Percentiles rank a stretch among this genome's conserved stretches.
These are phyloP conservation scores for Hortiboletus flavorubellus DNA, from an alignment of 768 basidiomycete genomes.

Conservation along the genomic window DNA sequence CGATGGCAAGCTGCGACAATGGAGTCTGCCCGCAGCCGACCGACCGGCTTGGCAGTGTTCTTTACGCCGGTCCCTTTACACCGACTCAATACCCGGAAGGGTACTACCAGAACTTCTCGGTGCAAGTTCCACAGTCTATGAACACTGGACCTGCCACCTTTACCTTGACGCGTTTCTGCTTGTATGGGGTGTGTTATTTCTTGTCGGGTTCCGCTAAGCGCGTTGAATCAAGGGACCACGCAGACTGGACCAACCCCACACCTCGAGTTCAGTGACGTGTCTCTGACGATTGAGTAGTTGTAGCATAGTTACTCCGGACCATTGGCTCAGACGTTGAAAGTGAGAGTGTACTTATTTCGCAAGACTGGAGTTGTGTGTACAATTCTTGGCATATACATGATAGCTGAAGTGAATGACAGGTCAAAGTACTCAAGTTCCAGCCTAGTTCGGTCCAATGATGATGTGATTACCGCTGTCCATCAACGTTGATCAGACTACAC, in stretches of 20 bases:
- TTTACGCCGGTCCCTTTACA: slow-evolving; percentile 29
- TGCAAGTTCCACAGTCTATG: slow-evolving; percentile 11
- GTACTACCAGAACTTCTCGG: slow-evolving; percentile 29
- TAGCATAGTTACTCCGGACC: neutral
- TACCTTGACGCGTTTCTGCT: slow-evolving; percentile 28
- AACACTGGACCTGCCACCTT: slow-evolving; percentile 25
- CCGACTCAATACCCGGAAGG: slow-evolving; percentile 22
- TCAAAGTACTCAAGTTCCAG: too few species aligned
- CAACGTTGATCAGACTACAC: too few species aligned
- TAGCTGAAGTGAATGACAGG: too few species aligned
- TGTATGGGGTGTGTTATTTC: slow-evolving; percentile 24
- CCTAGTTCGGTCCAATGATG: too few species aligned
- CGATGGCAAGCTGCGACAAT: slow-evolving; percentile 18
- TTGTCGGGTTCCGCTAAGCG: neutral
- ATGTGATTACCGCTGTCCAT: too few species aligned
- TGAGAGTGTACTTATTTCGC: neutral
- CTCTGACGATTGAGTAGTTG: slow-evolving; percentile 15
- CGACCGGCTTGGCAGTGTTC: slow-evolving; percentile 21
- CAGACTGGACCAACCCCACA: slow-evolving; percentile 24
- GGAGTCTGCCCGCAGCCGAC: slow-evolving; percentile 23
- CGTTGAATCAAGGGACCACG: neutral
- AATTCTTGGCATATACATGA: too few species aligned
- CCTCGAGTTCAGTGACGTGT: slow-evolving; percentile 27
- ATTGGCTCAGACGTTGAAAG: neutral
- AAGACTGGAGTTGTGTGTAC: too few species aligned